Evolutionary conservation across 495 filamentous ascomycete species (phyloP), one percentile per base, ranked within the genome.

Genomic region (Amphirosellinia nigrospora): DNA sequence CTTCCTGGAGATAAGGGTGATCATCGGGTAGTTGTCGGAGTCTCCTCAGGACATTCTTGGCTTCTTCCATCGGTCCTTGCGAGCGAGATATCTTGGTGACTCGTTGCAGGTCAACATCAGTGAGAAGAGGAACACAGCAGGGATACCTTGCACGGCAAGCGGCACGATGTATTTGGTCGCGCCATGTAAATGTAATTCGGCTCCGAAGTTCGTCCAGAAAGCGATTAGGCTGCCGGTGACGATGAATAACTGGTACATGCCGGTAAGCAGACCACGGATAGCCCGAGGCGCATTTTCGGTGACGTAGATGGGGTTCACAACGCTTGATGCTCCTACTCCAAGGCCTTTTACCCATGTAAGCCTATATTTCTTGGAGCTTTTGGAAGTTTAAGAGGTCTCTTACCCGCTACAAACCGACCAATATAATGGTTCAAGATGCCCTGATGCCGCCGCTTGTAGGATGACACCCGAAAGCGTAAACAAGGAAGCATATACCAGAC

Each of bases 241-340:
- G 72, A 82, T 89, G 73, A 93, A 92, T 5, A 92, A 84, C 72
- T 93, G 90, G 73, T 92, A 92, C 66, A 92, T 82, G 59, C 89
- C 89, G 34, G 89, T 92, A 43, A 93, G 79, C 23, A 86, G 86
- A 36, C 91, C 90, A 55, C 91, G 90, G 71, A 92, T 92, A 43
- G 89, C 89, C 53, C 90, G 83, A 4, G 91, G 91, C 13, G 91
- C 89, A 64, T 91, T 92, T 72, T 93, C 91, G 36, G 83, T 82
- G 26, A 86, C 81, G 65, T 83, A 83, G 30, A 89, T 82, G 6
- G 89, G 89, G 64, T 85, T 87, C 61, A 90, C 81, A 82, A 90
- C 88, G 23, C 86, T 87, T 23, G 87, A 85, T 41, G 81, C 83
- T 52, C 89, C 89, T 64, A 90, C 84, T 60, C 89, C 89, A 23